These are phyloP conservation scores for Ganoderma leucocontextum DNA, from an alignment of 1,284 basidiomycete genomes.

Conservation along the genomic window DNA sequence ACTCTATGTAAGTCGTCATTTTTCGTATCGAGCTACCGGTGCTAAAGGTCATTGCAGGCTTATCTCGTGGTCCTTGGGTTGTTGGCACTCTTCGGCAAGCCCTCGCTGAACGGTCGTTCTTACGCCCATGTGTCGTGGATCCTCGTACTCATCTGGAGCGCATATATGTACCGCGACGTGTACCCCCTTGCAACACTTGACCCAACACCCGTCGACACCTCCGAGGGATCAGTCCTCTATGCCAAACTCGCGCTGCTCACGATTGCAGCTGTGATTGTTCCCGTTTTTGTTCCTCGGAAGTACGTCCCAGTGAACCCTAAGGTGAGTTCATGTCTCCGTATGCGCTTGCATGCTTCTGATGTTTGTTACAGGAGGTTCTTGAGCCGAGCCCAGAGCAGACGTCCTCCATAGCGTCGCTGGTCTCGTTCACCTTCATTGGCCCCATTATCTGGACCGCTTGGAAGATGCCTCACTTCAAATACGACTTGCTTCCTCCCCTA, in stretches of 20 bases:
- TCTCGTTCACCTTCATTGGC: conserved; percentile 44
- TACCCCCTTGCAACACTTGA: conserved; percentile 56
- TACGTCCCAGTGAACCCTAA: conserved; percentile 53
- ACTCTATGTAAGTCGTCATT: conserved; percentile 20
- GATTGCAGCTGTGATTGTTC: conserved; percentile 51
- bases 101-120: conserved; percentile 7
- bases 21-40: too few relatives aligned
- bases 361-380: conserved; percentile 33
- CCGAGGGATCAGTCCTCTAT: conserved; percentile 46
- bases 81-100: conserved; percentile 8
- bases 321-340: conserved; percentile 31
- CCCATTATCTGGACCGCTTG: conserved; percentile 42
- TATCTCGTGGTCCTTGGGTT: conserved; percentile 18
- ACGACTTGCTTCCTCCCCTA: conserved; percentile 50
- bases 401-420: conserved; percentile 42
- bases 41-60: conserved; percentile 6
- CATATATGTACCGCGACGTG: conserved; percentile 59
- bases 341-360: neutral
- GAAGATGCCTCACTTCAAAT: conserved; percentile 40
- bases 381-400: conserved; percentile 47
- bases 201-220: conserved; percentile 48
- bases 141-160: conserved; percentile 38
- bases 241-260: conserved; percentile 48
- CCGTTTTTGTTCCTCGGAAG: conserved; percentile 52
- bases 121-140: conserved; percentile 22